Evolutionary conservation across 345 rosid genomes (phyloP), one percentile per base, ranked within the genome.

Genomic region (Cardamine occulta): DNA sequence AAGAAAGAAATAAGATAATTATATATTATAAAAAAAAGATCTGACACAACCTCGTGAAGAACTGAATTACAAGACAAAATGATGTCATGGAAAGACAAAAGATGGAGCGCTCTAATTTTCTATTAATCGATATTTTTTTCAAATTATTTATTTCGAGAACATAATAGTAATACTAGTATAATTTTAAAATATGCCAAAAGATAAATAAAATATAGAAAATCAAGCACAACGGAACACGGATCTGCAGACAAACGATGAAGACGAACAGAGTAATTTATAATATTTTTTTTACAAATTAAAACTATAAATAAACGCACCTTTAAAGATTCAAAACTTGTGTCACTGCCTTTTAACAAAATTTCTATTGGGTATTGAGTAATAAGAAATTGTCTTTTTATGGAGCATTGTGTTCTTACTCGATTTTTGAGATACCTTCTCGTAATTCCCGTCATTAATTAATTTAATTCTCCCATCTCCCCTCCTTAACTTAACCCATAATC

Each of bases 31-130:
- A 34, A 58, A 24, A 82, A 77, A 63, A 71, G 45, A 78, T 82
- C 98, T 93, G 97, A 91, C 97, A 89, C 84, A 78, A 71, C 84
- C 93, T 90, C 96, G 93, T 93, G 96, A 91, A 82, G 83, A 84
- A 82, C 82, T 83, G 86, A 83, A 80, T 81, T 86, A 86, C 85
- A 85, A 66, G 91, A 88, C 97, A 91, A 93, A 85, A 88, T 68
- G 81, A 84, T 77, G 96, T 85, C 88, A 82, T 89, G 82, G 88
- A 84, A 74, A 80, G 82, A 79, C 84, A 66, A 73, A 78, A 73
- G 74, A 78, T 78, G 81, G 81, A 72, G 81, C 74, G 77, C 77
- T 66, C 77, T 72, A 59, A 40, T 72, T 65, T 66, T 59, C 31
- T 66, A 57, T 42, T 59, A 51, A 53, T 68, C 55, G 17, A 7